These are phyloP conservation scores for Papilionanthe hybrid DNA, from an alignment of 116 monocot species.

Conservation along the genomic window DNA sequence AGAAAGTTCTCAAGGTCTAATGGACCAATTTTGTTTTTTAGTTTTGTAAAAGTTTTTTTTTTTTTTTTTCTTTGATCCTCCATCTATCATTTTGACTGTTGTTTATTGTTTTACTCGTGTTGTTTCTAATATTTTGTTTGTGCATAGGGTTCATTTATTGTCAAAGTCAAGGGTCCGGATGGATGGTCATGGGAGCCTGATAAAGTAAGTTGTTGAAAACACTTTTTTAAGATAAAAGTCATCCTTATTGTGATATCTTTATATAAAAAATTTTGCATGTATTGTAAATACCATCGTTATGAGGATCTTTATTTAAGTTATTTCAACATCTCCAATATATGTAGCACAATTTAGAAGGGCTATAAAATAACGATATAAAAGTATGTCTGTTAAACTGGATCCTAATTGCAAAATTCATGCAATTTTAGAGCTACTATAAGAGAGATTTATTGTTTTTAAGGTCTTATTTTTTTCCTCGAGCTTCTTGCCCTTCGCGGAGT, in stretches of 20 bases:
- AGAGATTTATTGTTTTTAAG: too few relatives aligned
- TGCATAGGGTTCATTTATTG: slow-evolving; percentile 79
- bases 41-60: not conserved
- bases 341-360: not conserved
- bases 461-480: too few relatives aligned
- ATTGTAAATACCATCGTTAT: not conserved
- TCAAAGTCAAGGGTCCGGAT: slow-evolving; percentile 82
- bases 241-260: not conserved
- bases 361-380: not conserved
- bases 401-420: too few relatives aligned
- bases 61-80: not conserved
- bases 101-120: not conserved
- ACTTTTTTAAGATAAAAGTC: not conserved
- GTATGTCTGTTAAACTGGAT: not conserved
- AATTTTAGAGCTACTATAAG: too few relatives aligned
- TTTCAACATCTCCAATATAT: not conserved
- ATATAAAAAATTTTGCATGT: not conserved
- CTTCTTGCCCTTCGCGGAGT: too few relatives aligned
- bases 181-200: slow-evolving; percentile 94
- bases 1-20: not conserved
- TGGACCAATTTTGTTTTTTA: not conserved
- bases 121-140: slow-evolving; percentile 6
- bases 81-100: not conserved
- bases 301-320: not conserved
- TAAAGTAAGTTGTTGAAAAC: slow-evolving; percentile 44